Base-by-base conservation (phyloP, 2,329 filamentous ascomycete genomes). In the Trichoderma harzianum region DNA sequence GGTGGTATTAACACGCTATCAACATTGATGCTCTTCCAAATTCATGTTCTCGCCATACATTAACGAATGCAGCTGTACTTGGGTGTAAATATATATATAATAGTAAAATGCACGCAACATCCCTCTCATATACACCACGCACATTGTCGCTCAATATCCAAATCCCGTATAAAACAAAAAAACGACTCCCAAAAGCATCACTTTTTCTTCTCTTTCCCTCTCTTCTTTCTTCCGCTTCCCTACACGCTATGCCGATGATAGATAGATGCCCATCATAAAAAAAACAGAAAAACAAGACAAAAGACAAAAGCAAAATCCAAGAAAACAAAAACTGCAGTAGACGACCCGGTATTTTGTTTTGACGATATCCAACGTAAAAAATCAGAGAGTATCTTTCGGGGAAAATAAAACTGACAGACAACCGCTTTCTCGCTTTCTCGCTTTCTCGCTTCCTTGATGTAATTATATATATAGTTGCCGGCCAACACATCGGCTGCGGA, bases 191-290 rank as follows among this genome's bases (percentile, higher is more conserved):
- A 21, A 47, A 30, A n/a, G 32, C 28, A n/a, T 10, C 26, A 11
- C 16, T 43, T 57, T 57, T 24, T 7, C 34, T 39, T 39, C 16
- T 24, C 26, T 47, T 51, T 43, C 39, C 16, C 7, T 47, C 7
- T 47, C 28, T 24, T 57, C 32, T 69, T 26, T 43, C 32, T 69
- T 26, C 6, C 21, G 18, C 39, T 69, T 24, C 10, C 10, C 34
- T 57, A 53, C 63, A 67, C 26, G 66, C 66, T 58, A 69, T 69
- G 66, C 39, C 11, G 55, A 28, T 69, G 66, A 32, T 34, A 21
- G 32, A 68, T 43, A 43, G 39, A 43, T 69, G 26, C 14, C 16
- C 36, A 34, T 26, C n/a, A 60, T 7, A 14, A 14, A 14, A 28
- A n/a, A 39, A 39, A 7, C n/a, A 60, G 5, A 14, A 14, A 14